A percentile compares a stretch with the other conserved stretches of the same genome.
Evolutionary conservation across 2,329 filamentous ascomycete genomes (phyloP).

Genomic region (Acephala macrosclerotiorum): DNA sequence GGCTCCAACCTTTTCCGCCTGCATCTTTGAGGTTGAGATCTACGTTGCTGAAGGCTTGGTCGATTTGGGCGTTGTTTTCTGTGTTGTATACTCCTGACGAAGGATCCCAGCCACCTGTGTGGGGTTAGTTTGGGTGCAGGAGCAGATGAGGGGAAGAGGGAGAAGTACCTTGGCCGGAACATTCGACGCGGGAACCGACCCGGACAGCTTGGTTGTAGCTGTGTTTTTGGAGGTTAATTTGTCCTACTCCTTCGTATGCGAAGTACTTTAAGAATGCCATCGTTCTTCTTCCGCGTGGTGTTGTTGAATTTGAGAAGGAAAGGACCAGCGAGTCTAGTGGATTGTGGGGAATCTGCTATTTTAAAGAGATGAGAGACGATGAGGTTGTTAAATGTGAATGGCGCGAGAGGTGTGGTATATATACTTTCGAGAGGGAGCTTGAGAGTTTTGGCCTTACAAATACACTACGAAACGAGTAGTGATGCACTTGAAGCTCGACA

Average conservation of each 20-base stretch:
- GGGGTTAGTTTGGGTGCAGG: background rate
- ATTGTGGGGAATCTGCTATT: too few relatives aligned
- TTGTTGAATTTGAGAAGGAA: too few relatives aligned
- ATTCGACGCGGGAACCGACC: conserved; percentile 36
- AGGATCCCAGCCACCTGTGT: conserved; percentile 8
- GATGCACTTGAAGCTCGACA: too few relatives aligned
- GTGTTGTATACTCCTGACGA: background rate
- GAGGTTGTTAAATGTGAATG: too few relatives aligned
- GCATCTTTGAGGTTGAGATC: background rate
- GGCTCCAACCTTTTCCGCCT: background rate
- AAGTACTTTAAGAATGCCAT: conserved; percentile 45
- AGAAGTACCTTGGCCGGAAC: conserved; percentile 36
- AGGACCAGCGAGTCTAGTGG: too few relatives aligned
- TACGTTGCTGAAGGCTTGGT: background rate
- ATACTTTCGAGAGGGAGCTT: too few relatives aligned
- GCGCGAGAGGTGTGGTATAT: too few relatives aligned
- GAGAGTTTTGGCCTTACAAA: too few relatives aligned
- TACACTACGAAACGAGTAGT: too few relatives aligned
- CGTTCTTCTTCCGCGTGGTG: too few relatives aligned
- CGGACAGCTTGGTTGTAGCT: conserved; percentile 39
- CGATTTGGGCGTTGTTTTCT: background rate
- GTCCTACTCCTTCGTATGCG: conserved; percentile 23
- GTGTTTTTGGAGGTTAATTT: conserved; percentile 9
- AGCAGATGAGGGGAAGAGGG: background rate
- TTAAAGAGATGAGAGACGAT: too few relatives aligned